Percentiles rank a stretch among this genome's conserved stretches.
phyloP scores from a whole-genome alignment of 1,284 basidiomycete species.

The Austroboletus olivaceoglutinosus region DNA sequence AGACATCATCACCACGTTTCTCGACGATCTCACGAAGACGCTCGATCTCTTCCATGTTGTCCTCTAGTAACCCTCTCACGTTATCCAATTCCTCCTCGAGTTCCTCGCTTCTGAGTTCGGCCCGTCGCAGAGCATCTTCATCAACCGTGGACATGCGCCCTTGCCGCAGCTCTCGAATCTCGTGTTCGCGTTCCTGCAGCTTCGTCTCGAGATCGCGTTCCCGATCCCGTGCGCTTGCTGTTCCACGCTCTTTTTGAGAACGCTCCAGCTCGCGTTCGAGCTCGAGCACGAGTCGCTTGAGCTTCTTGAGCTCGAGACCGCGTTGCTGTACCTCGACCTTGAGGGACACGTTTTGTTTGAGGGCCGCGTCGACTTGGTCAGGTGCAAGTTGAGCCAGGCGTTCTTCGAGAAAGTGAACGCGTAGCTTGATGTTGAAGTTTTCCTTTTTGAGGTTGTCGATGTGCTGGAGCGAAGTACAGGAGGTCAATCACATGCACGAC shows the following conservation, averaged over 20 bases:
- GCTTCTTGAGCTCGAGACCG: conserved; percentile 89
- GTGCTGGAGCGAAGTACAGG: conserved; percentile 50
- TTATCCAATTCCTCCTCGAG: conserved; percentile 72
- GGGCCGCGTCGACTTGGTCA: conserved; percentile 86
- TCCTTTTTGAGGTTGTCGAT: conserved; percentile 94
- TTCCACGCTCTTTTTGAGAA: conserved; percentile 55
- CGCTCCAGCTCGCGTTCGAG: conserved; percentile 77
- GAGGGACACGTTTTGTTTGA: conserved; percentile 92
- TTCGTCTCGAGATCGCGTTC: conserved; percentile 71
- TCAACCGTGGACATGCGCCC: conserved; percentile 42
- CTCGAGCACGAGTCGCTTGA: conserved; percentile 85
- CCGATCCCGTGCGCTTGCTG: conserved; percentile 48
- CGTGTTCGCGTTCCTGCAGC: conserved; percentile 65
- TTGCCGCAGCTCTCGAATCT: conserved; percentile 60
- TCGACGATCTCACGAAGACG: conserved; percentile 63
- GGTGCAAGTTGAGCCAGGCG: conserved; percentile 84
- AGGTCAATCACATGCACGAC: neutral
- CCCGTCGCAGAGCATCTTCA: conserved; percentile 51
- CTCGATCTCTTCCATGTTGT: conserved; percentile 74
- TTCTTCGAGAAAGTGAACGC: conserved; percentile 91
- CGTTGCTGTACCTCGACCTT: conserved; percentile 92
- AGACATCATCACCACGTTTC: conserved; percentile 44
- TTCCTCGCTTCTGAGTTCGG: conserved; percentile 59
- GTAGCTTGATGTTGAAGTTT: conserved; percentile 92
- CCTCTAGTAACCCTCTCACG: conserved; percentile 64